These are phyloP conservation scores for Tylopilus vinaceipallidus DNA, from an alignment of 768 basidiomycete genomes.

Conservation along the genomic window DNA sequence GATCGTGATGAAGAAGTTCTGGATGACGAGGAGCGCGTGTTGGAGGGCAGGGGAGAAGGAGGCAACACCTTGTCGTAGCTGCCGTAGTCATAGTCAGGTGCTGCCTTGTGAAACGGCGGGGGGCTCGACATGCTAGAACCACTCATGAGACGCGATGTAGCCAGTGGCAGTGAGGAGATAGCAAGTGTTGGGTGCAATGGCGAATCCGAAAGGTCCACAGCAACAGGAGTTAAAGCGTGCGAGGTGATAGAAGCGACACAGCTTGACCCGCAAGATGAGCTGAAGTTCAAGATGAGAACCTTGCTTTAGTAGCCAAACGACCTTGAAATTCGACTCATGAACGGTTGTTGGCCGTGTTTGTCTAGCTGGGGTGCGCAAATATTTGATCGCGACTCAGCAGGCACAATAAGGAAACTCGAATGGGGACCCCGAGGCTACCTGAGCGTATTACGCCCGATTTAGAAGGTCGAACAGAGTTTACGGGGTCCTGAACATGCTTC, in stretches of 20 bases:
- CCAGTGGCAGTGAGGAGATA: not conserved
- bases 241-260: not conserved
- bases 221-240: not conserved
- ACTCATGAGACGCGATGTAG: constrained; percentile 15
- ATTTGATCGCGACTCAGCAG: not conserved
- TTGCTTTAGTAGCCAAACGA: constrained; percentile 1
- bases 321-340: constrained; percentile 6
- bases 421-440: constrained; percentile 12
- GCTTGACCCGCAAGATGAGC: not conserved
- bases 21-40: constrained; percentile 21
- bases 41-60: constrained; percentile 16
- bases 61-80: constrained; percentile 20
- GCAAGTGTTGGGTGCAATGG: constrained; percentile 3
- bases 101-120: constrained; percentile 11
- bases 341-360: constrained; percentile 12
- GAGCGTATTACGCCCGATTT: not conserved
- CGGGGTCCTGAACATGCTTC: constrained; percentile 9
- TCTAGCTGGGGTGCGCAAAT: constrained; percentile 14
- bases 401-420: constrained; percentile 7
- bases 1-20: constrained; percentile 18
- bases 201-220: constrained; percentile 8
- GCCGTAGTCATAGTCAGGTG: constrained; percentile 4
- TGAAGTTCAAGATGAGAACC: not conserved
- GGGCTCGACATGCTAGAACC: constrained; percentile 4
- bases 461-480: constrained; percentile 17